Evolutionary conservation across 176 grass and related monocot species (phyloP).

Genomic region (Coix lacrymajobi): DNA sequence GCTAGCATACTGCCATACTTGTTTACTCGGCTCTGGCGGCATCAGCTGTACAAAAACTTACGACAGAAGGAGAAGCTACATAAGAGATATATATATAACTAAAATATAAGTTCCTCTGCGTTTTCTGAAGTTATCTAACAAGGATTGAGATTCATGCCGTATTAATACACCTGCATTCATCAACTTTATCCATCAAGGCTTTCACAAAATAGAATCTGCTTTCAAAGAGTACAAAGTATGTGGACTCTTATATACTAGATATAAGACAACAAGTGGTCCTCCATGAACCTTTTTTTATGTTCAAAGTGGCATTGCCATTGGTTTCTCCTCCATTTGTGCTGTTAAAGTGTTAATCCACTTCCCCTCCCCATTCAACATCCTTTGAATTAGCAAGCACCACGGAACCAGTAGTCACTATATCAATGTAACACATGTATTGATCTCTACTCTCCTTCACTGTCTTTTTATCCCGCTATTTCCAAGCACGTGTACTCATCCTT

Average conservation of each 20-base stretch:
- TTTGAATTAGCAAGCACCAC: not conserved
- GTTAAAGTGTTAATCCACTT: not conserved
- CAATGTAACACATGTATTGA: not conserved
- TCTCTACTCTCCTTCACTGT: not conserved
- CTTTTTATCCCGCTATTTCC: not conserved
- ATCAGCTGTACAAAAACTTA: not conserved
- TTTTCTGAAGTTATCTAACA: not conserved
- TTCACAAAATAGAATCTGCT: not conserved
- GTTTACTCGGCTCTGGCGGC: not conserved
- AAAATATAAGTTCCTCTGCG: not conserved
- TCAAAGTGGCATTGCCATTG: not conserved
- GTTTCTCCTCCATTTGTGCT: not conserved
- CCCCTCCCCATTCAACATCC: not conserved
- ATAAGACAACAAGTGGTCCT: not conserved
- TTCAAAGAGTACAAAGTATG: not conserved
- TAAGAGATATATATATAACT: not conserved
- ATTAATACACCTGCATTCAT: not conserved
- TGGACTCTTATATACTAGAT: not conserved
- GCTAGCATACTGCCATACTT: not conserved
- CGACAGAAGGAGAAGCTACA: not conserved
- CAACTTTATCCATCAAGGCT: not conserved
- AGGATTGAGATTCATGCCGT: not conserved
- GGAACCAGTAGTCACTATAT: not conserved
- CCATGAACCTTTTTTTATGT: not conserved
- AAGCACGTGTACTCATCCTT: not conserved